A percentile compares a stretch with the other conserved stretches of the same genome.
phyloP scores from a whole-genome alignment of 495 filamentous ascomycete species.

The Achaetomiella virescens region DNA sequence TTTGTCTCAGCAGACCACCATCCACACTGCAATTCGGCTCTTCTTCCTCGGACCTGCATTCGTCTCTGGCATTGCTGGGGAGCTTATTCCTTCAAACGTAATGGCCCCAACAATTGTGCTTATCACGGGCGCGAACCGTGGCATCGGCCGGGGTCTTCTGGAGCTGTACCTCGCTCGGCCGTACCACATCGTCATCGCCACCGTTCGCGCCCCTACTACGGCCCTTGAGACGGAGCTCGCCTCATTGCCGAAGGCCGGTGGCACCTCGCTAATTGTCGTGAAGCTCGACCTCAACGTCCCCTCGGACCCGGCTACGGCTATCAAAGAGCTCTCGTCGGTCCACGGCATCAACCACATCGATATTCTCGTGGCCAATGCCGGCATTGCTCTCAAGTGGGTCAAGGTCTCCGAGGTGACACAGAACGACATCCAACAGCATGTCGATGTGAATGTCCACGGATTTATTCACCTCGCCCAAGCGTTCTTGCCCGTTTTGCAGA shows the following conservation, averaged over 20 bases:
- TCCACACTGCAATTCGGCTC: no score
- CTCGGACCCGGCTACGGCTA: slow-evolving; percentile 16
- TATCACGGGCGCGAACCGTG: slow-evolving; percentile 1
- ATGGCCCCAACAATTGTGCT: slow-evolving; percentile 1
- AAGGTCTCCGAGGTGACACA: slow-evolving; percentile 24
- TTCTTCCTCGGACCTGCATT: no score
- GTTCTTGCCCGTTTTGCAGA: slow-evolving; percentile 1
- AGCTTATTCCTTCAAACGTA: background rate
- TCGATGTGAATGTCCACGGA: slow-evolving; percentile 27
- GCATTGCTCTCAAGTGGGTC: slow-evolving; percentile 8
- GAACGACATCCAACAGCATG: slow-evolving; percentile 26
- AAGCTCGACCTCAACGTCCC: slow-evolving; percentile 25
- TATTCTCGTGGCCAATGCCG: slow-evolving; percentile 30
- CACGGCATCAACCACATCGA: slow-evolving; percentile 27
- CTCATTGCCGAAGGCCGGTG: slow-evolving; percentile 16
- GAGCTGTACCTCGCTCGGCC: slow-evolving; percentile 6
- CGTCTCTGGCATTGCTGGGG: no score
- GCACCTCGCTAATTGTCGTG: slow-evolving; percentile 22
- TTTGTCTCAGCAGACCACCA: no score
- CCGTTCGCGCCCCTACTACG: slow-evolving; percentile 26
- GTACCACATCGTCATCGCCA: slow-evolving; percentile 29
- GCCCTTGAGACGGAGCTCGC: slow-evolving; percentile 19
- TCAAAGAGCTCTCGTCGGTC: slow-evolving; percentile 9
- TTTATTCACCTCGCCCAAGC: slow-evolving; percentile 18
- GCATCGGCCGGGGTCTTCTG: slow-evolving; percentile 5